Percentiles rank a stretch among this genome's conserved stretches.
phyloP scores from a whole-genome alignment of 148 eudicot species.

The Arbutus unedo region DNA sequence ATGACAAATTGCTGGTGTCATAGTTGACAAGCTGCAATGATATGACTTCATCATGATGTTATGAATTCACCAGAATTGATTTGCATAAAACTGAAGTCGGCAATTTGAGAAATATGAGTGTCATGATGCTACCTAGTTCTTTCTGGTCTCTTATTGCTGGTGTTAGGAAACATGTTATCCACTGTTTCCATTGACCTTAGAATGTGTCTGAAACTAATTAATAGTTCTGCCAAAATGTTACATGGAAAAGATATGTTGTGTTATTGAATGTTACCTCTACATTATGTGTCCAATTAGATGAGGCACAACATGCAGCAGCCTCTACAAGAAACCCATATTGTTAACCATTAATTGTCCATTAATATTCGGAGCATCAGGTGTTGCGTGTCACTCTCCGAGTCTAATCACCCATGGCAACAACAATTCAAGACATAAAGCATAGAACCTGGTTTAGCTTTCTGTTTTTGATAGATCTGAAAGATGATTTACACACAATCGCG shows the following conservation, averaged over 20 bases:
- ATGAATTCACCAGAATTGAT: too few relatives aligned
- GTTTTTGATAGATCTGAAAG: not conserved
- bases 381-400: not conserved
- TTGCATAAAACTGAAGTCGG: too few relatives aligned
- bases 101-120: not conserved
- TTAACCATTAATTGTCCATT: not conserved
- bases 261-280: not conserved
- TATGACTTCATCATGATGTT: too few relatives aligned
- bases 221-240: not conserved
- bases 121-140: not conserved
- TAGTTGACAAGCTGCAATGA: too few relatives aligned
- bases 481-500: not conserved
- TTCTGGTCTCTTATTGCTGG: not conserved
- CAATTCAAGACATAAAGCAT: not conserved
- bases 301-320: too few relatives aligned
- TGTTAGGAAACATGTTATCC: not conserved
- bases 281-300: too few relatives aligned
- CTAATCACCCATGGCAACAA: not conserved
- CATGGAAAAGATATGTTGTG: not conserved
- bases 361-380: conserved; percentile 3
- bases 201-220: not conserved
- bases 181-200: not conserved
- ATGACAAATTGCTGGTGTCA: too few relatives aligned
- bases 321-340: not conserved
- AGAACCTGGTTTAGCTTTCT: conserved; percentile 2